Percentiles rank a stretch among this genome's conserved stretches.
These are phyloP conservation scores for Porphyrellus sp. DNA, from an alignment of 1,284 basidiomycete genomes.

Conservation along the genomic window DNA sequence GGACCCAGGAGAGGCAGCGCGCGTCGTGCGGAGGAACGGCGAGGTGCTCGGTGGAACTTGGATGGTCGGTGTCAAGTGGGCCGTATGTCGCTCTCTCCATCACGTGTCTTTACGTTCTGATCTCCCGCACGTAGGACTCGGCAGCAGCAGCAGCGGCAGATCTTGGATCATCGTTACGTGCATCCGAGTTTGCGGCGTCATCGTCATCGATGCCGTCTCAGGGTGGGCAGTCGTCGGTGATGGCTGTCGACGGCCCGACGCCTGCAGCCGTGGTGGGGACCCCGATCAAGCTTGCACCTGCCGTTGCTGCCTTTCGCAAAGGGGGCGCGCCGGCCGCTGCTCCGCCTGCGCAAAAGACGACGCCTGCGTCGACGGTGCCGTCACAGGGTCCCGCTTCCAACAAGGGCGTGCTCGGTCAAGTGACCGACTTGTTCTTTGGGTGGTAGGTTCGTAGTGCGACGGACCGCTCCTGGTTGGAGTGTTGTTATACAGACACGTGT, in stretches of 20 bases:
- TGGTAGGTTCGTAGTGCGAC: slow-evolving; percentile 60
- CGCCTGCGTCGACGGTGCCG: slow-evolving; percentile 15
- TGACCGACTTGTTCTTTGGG: slow-evolving; percentile 74
- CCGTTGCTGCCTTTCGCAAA: slow-evolving; percentile 63
- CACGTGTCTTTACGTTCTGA: slow-evolving; percentile 3
- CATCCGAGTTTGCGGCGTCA: slow-evolving; percentile 30
- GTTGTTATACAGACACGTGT: background rate
- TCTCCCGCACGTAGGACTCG: slow-evolving; percentile 45
- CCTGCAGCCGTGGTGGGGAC: slow-evolving; percentile 49
- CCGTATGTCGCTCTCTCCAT: slow-evolving; percentile 45
- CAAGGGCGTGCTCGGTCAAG: slow-evolving; percentile 64
- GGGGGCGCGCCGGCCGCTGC: slow-evolving; percentile 34
- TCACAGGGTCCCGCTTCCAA: slow-evolving; percentile 36
- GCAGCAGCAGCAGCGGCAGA: slow-evolving; percentile 53
- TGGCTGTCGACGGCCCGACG: slow-evolving; percentile 45
- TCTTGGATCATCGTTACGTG: slow-evolving; percentile 41
- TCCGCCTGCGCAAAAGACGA: slow-evolving; percentile 34
- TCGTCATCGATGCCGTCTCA: slow-evolving; percentile 27
- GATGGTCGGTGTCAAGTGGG: slow-evolving; percentile 83
- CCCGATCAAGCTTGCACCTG: slow-evolving; percentile 66
- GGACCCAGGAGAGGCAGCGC: slow-evolving; percentile 64
- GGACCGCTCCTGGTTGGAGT: background rate
- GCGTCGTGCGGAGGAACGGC: slow-evolving; percentile 75
- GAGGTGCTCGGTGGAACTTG: slow-evolving; percentile 68
- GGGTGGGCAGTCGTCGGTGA: slow-evolving; percentile 35